Percentiles rank a stretch among this genome's conserved stretches.
Evolutionary conservation across 805 yeast species (phyloP).

Genomic region (Monosporozyma yasuniensis): DNA sequence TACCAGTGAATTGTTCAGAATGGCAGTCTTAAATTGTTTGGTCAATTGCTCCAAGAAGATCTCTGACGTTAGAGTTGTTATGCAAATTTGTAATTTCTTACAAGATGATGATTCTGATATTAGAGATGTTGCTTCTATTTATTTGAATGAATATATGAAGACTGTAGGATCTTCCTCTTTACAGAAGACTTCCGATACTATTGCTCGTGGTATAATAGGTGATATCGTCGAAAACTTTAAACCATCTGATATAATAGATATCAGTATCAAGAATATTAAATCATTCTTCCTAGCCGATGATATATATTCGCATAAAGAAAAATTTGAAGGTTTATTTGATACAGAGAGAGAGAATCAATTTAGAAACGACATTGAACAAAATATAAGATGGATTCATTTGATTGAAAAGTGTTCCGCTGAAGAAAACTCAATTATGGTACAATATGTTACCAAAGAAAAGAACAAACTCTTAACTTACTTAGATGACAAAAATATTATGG

Average conservation of each 20-base stretch:
- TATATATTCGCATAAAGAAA: constrained; percentile 8
- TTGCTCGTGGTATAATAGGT: background rate
- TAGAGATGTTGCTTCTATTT: constrained; percentile 39
- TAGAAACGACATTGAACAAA: constrained; percentile 38
- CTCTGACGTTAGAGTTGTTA: constrained; percentile 8
- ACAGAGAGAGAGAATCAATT: constrained; percentile 62
- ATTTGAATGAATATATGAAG: constrained; percentile 29
- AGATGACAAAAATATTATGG: constrained; percentile 4
- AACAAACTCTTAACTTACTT: constrained; percentile 2
- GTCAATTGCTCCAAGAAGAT: constrained; percentile 8
- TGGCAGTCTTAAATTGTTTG: constrained; percentile 20
- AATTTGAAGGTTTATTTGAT: constrained; percentile 44
- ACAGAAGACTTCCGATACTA: background rate
- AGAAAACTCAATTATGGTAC: background rate
- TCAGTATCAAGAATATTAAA: background rate
- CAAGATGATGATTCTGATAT: constrained; percentile 63
- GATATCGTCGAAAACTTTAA: constrained; percentile 1
- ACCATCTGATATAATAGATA: background rate
- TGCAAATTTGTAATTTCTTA: constrained; percentile 33
- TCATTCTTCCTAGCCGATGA: constrained; percentile 12
- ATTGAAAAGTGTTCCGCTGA: constrained; percentile 4
- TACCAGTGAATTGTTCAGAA: constrained; percentile 18
- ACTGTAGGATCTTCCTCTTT: no score
- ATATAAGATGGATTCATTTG: constrained; percentile 15
- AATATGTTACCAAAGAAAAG: background rate